phyloP scores from a whole-genome alignment of 2,329 filamentous ascomycete species.

The Fusarium chaquense region DNA sequence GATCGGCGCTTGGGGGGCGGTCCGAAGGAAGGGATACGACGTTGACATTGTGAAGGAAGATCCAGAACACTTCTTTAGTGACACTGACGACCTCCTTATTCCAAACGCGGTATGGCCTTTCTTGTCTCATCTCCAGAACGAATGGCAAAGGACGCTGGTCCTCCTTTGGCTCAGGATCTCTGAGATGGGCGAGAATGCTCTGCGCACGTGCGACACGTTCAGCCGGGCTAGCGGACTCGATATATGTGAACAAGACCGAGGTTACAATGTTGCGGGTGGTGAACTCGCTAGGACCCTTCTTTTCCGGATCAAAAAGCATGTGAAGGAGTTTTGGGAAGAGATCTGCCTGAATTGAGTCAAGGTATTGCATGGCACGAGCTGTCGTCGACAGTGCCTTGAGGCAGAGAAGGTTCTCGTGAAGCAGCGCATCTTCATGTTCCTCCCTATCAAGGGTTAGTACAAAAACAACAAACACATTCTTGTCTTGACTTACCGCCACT shows the following conservation, averaged over 20 bases:
- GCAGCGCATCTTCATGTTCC: conserved; percentile 92
- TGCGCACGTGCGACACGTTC: conserved; percentile 77
- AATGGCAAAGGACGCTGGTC: conserved; percentile 83
- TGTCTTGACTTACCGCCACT: conserved; percentile 82
- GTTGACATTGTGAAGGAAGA: conserved; percentile 95
- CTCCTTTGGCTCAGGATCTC: conserved; percentile 81
- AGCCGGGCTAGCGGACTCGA: conserved; percentile 72
- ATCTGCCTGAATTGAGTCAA: conserved; percentile 81
- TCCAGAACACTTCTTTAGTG: conserved; percentile 99
- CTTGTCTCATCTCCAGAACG: conserved; percentile 87
- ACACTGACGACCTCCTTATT: conserved; percentile 92
- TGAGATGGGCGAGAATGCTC: conserved; percentile 82
- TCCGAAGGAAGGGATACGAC: conserved; percentile 76
- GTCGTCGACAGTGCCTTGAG: conserved; percentile 96
- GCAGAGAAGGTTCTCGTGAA: conserved; percentile 93
- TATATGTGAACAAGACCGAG: conserved; percentile 88
- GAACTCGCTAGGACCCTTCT: conserved; percentile 97
- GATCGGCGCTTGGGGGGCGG: conserved; percentile 47
- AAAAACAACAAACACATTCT: background rate
- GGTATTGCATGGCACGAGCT: conserved; percentile 82
- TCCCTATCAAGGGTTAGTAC: conserved; percentile 67
- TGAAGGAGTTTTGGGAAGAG: conserved; percentile 87
- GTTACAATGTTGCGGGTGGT: conserved; percentile 92
- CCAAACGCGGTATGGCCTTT: conserved; percentile 93
- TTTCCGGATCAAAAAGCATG: conserved; percentile 97